phyloP scores from a whole-genome alignment of 1,139 yeast genomes.

The Scheffersomyces cryptocercus region DNA sequence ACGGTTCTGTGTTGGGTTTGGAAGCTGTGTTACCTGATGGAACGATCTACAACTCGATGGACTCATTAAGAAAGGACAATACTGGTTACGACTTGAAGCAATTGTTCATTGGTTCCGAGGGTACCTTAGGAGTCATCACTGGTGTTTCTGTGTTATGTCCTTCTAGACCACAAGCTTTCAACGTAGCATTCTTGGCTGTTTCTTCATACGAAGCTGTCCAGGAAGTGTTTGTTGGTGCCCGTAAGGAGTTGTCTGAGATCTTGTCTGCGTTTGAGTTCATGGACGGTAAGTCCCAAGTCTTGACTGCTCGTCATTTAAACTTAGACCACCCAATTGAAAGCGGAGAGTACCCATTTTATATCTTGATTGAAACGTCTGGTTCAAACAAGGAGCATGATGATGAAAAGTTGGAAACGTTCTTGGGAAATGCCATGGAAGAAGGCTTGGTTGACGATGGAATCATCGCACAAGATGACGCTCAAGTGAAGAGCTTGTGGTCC shows the following conservation, averaged over 20 bases:
- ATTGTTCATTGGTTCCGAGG: constrained; percentile 90
- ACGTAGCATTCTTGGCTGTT: constrained; percentile 87
- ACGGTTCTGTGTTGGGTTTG: constrained; percentile 87
- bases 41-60: constrained; percentile 73
- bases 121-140: constrained; percentile 86
- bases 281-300: constrained; percentile 75
- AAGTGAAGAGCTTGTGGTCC: constrained; percentile 78
- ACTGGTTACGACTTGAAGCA: constrained; percentile 94
- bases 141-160: constrained; percentile 91
- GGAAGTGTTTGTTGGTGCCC: constrained; percentile 77
- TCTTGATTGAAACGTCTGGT: constrained; percentile 91
- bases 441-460: constrained; percentile 89
- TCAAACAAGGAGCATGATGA: constrained; percentile 86
- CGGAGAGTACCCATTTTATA: constrained; percentile 76
- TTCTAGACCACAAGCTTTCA: constrained; percentile 82
- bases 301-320: constrained; percentile 58
- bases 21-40: constrained; percentile 95
- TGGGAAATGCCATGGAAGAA: constrained; percentile 81
- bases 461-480: constrained; percentile 93
- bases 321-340: constrained; percentile 77
- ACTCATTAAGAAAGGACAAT: constrained; percentile 86
- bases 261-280: constrained; percentile 93
- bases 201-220: constrained; percentile 81
- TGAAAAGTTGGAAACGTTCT: constrained; percentile 73
- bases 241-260: constrained; percentile 77